A percentile compares a stretch with the other conserved stretches of the same genome.
Conservation (phyloP, 2,329 filamentous ascomycete species). For the Xylariaceae sp. region DNA sequence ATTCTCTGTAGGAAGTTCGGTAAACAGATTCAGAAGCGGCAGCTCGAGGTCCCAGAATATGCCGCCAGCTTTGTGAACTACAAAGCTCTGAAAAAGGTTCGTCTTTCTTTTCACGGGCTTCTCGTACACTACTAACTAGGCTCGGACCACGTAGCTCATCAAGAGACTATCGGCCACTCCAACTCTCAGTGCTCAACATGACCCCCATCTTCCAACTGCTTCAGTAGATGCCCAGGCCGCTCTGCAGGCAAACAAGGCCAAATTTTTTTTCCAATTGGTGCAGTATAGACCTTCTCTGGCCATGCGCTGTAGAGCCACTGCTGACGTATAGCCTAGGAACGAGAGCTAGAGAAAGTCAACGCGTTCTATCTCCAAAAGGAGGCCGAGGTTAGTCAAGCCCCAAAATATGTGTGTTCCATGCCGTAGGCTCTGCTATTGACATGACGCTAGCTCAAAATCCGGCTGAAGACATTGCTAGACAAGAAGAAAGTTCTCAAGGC, state of each 20-base stretch:
- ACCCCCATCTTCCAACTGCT: conserved; percentile 42
- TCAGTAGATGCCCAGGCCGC: conserved; percentile 74
- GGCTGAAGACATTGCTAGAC: conserved; percentile 84
- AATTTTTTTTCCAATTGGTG: conserved; percentile 97
- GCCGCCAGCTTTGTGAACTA: conserved; percentile 99
- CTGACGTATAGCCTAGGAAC: conserved; percentile 67
- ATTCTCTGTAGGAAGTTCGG: conserved; percentile 81
- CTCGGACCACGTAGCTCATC: conserved; percentile 79
- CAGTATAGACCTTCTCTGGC: conserved; percentile 27
- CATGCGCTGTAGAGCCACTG: conserved; percentile 14
- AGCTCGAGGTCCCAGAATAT: conserved; percentile 99
- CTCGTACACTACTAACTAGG: neutral
- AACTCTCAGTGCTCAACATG: conserved; percentile 71
- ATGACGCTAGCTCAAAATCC: conserved; percentile 70
- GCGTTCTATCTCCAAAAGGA: conserved; percentile 97
- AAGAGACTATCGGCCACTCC: conserved; percentile 95
- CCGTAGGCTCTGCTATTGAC: conserved; percentile 12
- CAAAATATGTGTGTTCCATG: neutral
- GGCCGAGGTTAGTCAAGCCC: conserved; percentile 65
- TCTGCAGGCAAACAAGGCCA: conserved; percentile 93
- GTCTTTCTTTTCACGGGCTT: conserved; percentile 18
- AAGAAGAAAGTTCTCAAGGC: conserved; percentile 91
- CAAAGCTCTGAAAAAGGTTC: conserved; percentile 96
- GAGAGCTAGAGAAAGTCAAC: conserved; percentile 97
- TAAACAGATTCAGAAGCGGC: conserved; percentile 98